Evolutionary conservation across 805 yeast species (phyloP), one percentile per base, ranked within the genome.

Genomic region (Jamesozyma rosinii): DNA sequence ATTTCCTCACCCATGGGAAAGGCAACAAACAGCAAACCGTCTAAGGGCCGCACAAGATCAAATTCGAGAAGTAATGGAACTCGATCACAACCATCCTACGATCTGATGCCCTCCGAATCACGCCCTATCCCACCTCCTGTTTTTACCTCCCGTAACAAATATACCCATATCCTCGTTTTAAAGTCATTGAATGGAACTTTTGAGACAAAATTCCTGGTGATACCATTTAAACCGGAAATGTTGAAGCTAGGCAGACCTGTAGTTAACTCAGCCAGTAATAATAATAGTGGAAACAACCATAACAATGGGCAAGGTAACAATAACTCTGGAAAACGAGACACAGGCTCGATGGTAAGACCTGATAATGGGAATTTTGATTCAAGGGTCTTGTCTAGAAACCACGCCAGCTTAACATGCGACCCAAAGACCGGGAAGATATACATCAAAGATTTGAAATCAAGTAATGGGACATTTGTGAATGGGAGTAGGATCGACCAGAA

Each of bases 321-420:
- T 31, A 76, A 72, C 15, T n/a, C 26, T 18, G 40, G 43, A 3
- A 44, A 42, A 34, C 29, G 42, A 22, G 38, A 53, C 46, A n/a
- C 58, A 48, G 29, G 49, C 43, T 53, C 57, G 8, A 64, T 68
- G 32, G 81, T 82, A 0, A 65, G 69, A 24, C 65, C 84, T 2
- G 81, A 83, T 31, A 94, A 94, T 59, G 98, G 97, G 0, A 89
- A 75, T 60, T 92, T 92, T 58, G 97, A 92, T 64, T 86, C 96
- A 10, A 70, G 97, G 24, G 97, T 94, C 10, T 72, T 92, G 37
- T 81, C 94, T 17, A 70, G 99, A 50, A 92, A 85, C 57, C 99
- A 92, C 65, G 99, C 99, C 0, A 90, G 85, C 54, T 66, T 92
- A 49, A 85, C 76, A 68, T 76, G 88, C 31, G 92, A 85, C 51